Evolutionary conservation across 306 rosid genomes (phyloP).

Genomic region (Rosa lucieae): DNA sequence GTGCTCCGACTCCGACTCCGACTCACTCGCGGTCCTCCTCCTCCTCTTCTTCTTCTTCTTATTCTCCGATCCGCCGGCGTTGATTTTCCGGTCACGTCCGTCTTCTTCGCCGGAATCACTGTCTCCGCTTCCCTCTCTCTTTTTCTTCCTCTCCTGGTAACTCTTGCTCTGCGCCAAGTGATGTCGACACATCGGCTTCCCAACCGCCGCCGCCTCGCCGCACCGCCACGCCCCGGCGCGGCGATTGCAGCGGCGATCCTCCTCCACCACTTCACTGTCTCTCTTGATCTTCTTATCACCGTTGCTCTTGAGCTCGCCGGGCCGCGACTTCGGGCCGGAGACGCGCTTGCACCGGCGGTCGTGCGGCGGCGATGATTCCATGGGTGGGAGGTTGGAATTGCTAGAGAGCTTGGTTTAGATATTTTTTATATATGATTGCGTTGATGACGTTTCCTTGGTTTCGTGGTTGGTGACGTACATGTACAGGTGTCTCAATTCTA

Average conservation of each 20-base stretch:
- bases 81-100: not conserved
- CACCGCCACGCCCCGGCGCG: constrained; percentile 37
- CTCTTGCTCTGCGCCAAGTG: constrained; percentile 28
- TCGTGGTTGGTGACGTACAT: no score
- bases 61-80: constrained; percentile 7
- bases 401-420: no score
- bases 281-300: not conserved
- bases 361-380: not conserved
- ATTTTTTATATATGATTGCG: not conserved
- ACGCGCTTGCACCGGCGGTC: not conserved
- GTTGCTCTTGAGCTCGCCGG: not conserved
- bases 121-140: constrained; percentile 15
- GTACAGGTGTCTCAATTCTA: no score
- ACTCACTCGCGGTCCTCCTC: not conserved
- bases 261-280: not conserved
- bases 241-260: constrained; percentile 39
- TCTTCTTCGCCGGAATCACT: constrained; percentile 6
- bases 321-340: not conserved
- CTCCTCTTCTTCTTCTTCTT: constrained; percentile 14
- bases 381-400: not conserved
- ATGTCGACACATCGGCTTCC: constrained; percentile 33
- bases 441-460: no score
- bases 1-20: constrained; percentile 15
- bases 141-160: not conserved
- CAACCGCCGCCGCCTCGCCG: constrained; percentile 21